phyloP scores from a whole-genome alignment of 2,329 filamentous ascomycete species.

The Fusarium albidum region DNA sequence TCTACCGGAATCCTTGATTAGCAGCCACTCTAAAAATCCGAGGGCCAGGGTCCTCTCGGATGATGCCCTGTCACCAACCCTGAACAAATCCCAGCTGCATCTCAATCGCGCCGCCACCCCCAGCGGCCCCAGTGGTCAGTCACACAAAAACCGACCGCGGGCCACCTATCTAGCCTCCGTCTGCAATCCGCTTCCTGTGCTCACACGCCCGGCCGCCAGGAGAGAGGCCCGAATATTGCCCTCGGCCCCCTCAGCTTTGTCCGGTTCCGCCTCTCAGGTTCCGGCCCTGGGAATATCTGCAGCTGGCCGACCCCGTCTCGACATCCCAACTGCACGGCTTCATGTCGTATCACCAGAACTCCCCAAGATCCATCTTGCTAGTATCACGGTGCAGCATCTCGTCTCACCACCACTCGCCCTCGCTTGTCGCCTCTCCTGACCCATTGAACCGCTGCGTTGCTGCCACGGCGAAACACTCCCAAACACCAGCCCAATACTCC shows the following conservation, averaged over 20 bases:
- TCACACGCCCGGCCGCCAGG: slow-evolving; percentile 40
- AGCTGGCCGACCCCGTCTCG: slow-evolving; percentile 55
- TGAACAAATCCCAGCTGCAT: slow-evolving; percentile 53
- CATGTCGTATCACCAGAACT: slow-evolving; percentile 58
- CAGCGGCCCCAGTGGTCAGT: slow-evolving; percentile 47
- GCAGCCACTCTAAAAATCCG: slow-evolving; percentile 48
- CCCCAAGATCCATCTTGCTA: slow-evolving; percentile 55
- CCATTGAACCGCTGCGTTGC: slow-evolving; percentile 23
- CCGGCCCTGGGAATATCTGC: slow-evolving; percentile 50
- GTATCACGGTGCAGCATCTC: slow-evolving; percentile 62
- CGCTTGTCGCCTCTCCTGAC: slow-evolving; percentile 38
- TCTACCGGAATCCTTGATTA: slow-evolving; percentile 48
- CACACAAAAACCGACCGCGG: slow-evolving; percentile 59
- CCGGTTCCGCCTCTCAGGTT: slow-evolving; percentile 43
- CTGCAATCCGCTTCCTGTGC: slow-evolving; percentile 42
- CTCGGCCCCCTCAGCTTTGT: slow-evolving; percentile 29
- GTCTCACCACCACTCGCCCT: slow-evolving; percentile 53
- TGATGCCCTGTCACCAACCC: slow-evolving; percentile 49
- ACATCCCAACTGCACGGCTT: slow-evolving; percentile 56
- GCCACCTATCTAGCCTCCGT: slow-evolving; percentile 50
- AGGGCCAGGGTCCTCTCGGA: slow-evolving; percentile 46
- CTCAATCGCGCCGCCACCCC: slow-evolving; percentile 50
- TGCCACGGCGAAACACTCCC: slow-evolving; percentile 15
- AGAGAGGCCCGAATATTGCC: slow-evolving; percentile 40
- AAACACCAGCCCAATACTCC: slow-evolving; percentile 19